Conservation (phyloP, 306 rosid species). For the Echinosophora koreensis region DNA sequence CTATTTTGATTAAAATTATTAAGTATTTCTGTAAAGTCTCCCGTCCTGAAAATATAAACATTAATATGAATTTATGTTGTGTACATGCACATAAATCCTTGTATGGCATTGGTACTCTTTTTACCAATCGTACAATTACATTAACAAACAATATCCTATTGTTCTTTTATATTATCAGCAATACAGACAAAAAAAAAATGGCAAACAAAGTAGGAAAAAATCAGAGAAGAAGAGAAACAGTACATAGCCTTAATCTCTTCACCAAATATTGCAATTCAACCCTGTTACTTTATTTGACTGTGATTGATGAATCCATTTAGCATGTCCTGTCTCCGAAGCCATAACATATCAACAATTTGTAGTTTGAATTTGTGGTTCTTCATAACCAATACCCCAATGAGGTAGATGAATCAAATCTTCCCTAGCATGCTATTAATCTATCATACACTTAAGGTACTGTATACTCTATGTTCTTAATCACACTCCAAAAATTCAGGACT, state of each 20-base stretch:
- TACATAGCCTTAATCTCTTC: constrained; percentile 28
- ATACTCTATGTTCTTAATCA: neutral
- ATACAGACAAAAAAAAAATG: constrained; percentile 8
- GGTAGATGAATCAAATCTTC: neutral
- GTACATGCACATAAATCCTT: no score
- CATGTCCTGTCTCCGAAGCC: neutral
- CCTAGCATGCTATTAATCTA: neutral
- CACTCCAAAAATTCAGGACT: constrained; percentile 45
- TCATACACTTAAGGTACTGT: neutral
- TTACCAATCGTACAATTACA: constrained; percentile 28
- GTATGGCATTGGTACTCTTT: neutral
- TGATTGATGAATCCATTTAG: constrained; percentile 25
- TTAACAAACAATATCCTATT: neutral
- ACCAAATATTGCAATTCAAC: constrained; percentile 29
- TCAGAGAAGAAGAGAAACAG: neutral
- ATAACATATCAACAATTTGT: neutral
- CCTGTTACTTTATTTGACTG: constrained; percentile 16
- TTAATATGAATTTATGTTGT: no score
- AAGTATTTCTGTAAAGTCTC: no score
- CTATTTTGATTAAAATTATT: no score
- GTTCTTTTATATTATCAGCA: neutral
- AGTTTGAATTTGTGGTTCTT: neutral
- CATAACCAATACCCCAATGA: constrained; percentile 10
- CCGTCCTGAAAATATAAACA: no score
- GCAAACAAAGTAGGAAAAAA: neutral